Evolutionary conservation across 495 filamentous ascomycete species (phyloP).

Genomic region (Lasiosphaeria hispida): DNA sequence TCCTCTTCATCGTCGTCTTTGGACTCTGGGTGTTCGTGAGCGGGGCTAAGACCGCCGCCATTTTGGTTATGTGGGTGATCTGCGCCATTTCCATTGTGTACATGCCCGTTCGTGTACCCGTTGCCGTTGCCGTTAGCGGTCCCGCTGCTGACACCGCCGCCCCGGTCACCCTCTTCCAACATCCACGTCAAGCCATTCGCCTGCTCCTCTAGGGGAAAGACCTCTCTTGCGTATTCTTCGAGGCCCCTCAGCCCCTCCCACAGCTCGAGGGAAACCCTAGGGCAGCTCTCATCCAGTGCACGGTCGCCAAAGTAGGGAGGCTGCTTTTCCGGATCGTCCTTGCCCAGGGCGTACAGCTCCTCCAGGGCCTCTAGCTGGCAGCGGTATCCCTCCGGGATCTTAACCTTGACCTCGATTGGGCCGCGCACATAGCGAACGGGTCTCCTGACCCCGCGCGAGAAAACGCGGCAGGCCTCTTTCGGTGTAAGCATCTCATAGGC

Average conservation of each 20-base stretch:
- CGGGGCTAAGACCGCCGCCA: constrained; percentile 7
- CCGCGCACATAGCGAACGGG: constrained; percentile 73
- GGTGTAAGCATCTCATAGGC: constrained; percentile 91
- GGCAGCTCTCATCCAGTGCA: constrained; percentile 58
- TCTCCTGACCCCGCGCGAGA: constrained; percentile 72
- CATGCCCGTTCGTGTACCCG: constrained; percentile 18
- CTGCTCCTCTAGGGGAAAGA: constrained; percentile 90
- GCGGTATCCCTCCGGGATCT: constrained; percentile 84
- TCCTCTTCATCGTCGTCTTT: constrained; percentile 26
- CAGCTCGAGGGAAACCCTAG: constrained; percentile 68
- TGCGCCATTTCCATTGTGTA: constrained; percentile 3
- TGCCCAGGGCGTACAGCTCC: constrained; percentile 58
- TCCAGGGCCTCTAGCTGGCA: constrained; percentile 78
- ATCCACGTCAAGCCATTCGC: constrained; percentile 94
- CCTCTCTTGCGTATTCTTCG: constrained; percentile 94
- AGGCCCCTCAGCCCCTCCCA: constrained; percentile 91
- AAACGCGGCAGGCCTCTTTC: constrained; percentile 72
- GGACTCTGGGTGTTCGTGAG: constrained; percentile 16
- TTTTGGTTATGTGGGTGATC: constrained; percentile 11
- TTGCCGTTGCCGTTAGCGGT: constrained; percentile 4
- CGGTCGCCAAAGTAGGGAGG: constrained; percentile 55
- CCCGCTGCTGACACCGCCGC: constrained; percentile 16
- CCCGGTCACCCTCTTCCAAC: constrained; percentile 46
- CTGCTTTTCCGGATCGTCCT: constrained; percentile 53
- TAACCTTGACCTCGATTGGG: constrained; percentile 79